Evolutionary conservation across 2,329 filamentous ascomycete species (phyloP), one percentile per base, ranked within the genome.

Genomic region (Ceratocystis diversiconidia): DNA sequence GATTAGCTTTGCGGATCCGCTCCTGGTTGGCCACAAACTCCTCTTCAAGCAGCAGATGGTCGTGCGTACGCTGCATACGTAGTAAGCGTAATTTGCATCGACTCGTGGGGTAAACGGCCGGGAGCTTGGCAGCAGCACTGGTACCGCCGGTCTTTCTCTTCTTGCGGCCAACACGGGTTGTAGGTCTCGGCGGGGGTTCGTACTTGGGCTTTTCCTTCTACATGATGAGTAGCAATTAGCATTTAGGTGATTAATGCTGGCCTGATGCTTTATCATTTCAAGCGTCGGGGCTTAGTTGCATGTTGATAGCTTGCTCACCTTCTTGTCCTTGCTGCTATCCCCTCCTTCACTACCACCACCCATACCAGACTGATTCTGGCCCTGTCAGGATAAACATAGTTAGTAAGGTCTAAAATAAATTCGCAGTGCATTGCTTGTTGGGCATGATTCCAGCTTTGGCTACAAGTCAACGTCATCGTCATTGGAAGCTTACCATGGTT

Each of bases 181-280:
- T 99, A 69, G 94, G 94, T 73, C 92, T 88, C 76, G 94, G 94
- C 71, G 94, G 94, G 70, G 94, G 94, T 78, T 99, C 94, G 82
- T 99, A 99, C 88, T 96, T 97, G 75, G 94, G 94, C 87, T 99
- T 99, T 69, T 99, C 92, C 84, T 99, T 97, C 92, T 96, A 73
- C 71, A 68, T n/a, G 25, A 62, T 22, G 12, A 50, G 19, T 62
- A 15, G 3, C 15, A 30, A 44, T 57, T 36, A 64, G 62, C 7
- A 52, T 30, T 28, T 2, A 25, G 2, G 3, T 30, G 19, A 10
- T 25, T 10, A 12, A 12, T 12, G 1, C 22, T 28, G 22, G 19
- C 32, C 10, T 36, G 32, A 36, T 36, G 32, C 10, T 36, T 36
- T 3, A 10, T 36, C 8, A 36, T 36, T 25, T 55, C 15, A 32